phyloP scores from a whole-genome alignment of 192 early-diverging fungal species.

The Oehlia diaphana region DNA sequence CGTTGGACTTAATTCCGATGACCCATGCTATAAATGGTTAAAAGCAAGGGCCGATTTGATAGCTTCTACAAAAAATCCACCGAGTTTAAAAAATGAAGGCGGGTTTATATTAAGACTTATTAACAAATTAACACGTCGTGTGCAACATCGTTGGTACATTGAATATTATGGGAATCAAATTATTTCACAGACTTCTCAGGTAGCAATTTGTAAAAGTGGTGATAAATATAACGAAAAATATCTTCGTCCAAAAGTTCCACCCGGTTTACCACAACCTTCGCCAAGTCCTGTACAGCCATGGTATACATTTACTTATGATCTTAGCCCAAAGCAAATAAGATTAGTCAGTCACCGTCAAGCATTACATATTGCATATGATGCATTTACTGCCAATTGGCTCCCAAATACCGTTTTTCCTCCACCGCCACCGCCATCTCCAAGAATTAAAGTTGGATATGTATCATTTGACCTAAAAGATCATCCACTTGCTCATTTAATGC shows the following conservation, averaged over 20 bases:
- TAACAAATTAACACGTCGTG: conserved; percentile 55
- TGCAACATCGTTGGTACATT: conserved; percentile 71
- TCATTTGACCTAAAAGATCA: conserved; percentile 95
- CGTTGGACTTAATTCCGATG: conserved; percentile 29
- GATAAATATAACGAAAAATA: conserved; percentile 25
- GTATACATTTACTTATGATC: conserved; percentile 93
- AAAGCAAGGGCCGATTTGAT: conserved; percentile 18
- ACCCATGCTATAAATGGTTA: conserved; percentile 30
- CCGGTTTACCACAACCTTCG: conserved; percentile 56
- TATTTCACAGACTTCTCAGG: background rate
- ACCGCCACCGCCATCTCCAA: conserved; percentile 66
- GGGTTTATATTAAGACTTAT: conserved; percentile 70
- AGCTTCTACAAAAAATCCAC: conserved; percentile 27
- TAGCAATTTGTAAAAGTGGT: background rate
- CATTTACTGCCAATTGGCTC: conserved; percentile 60
- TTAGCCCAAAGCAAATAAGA: conserved; percentile 79
- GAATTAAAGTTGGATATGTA: conserved; percentile 83
- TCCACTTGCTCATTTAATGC: conserved; percentile 90
- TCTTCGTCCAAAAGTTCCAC: conserved; percentile 50
- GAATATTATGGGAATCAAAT: conserved; percentile 39
- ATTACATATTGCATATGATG: conserved; percentile 73
- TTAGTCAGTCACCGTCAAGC: conserved; percentile 87
- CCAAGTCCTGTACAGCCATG: conserved; percentile 86
- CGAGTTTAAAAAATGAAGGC: conserved; percentile 57
- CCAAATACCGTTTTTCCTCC: conserved; percentile 59